phyloP scores from a whole-genome alignment of 371 early-diverging fungal genomes.

The Rhizopus microsporus region DNA sequence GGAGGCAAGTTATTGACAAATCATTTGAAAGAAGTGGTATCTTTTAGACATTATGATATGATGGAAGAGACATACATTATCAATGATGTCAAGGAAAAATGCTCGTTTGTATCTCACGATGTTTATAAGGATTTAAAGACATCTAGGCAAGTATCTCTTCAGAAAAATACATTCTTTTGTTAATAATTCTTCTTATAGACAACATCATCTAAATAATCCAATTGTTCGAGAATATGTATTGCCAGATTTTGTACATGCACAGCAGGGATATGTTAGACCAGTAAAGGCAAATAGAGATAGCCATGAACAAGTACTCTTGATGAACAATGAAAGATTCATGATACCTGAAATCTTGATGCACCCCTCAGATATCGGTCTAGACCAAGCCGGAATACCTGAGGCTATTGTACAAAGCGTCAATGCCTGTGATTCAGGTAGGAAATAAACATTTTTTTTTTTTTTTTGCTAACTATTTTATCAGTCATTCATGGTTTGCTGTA shows the following conservation, averaged over 20 bases:
- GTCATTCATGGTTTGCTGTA: conserved; percentile 70
- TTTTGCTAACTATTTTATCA: conserved; percentile 12
- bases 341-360: conserved; percentile 84
- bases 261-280: conserved; percentile 60
- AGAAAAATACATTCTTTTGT: neutral
- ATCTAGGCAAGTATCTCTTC: conserved; percentile 51
- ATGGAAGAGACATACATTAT: conserved; percentile 89
- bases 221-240: conserved; percentile 78
- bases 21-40: conserved; percentile 85
- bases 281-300: neutral
- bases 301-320: conserved; percentile 62
- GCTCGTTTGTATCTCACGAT: conserved; percentile 77
- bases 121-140: conserved; percentile 65
- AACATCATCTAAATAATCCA: conserved; percentile 42
- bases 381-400: conserved; percentile 83
- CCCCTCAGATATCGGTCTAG: conserved; percentile 82
- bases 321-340: conserved; percentile 86
- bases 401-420: conserved; percentile 68
- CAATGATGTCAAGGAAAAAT: conserved; percentile 81
- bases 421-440: conserved; percentile 54
- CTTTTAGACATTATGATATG: conserved; percentile 88
- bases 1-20: conserved; percentile 87
- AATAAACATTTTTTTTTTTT: neutral
- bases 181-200: conserved; percentile 23
- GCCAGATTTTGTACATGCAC: conserved; percentile 71